Conservation (phyloP, 2,329 filamentous ascomycete genomes). For the Aspergillus oerlinghausenensis region DNA sequence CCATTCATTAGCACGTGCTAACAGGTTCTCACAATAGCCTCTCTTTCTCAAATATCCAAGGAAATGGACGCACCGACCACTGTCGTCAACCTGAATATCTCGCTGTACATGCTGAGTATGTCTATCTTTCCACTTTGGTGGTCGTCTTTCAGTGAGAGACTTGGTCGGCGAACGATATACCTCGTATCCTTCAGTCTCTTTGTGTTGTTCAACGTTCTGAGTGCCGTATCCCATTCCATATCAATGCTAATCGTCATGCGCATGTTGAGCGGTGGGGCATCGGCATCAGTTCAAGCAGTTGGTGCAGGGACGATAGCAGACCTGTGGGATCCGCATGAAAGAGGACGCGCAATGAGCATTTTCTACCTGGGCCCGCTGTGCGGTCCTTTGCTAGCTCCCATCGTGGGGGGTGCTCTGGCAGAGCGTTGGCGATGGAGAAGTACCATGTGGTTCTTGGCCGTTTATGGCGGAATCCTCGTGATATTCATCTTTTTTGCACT, state of each 20-base stretch:
- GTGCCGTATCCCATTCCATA: slow-evolving; percentile 65
- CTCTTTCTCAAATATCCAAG: slow-evolving; percentile 58
- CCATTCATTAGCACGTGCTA: not conserved
- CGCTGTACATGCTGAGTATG: slow-evolving; percentile 79
- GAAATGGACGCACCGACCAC: slow-evolving; percentile 61
- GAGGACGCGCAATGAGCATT: slow-evolving; percentile 74
- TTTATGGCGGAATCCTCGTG: slow-evolving; percentile 56
- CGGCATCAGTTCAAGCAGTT: slow-evolving; percentile 76
- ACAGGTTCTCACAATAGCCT: slow-evolving; percentile 47
- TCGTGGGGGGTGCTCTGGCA: slow-evolving; percentile 70
- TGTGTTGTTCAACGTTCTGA: slow-evolving; percentile 64
- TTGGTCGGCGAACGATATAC: slow-evolving; percentile 73
- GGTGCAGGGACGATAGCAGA: slow-evolving; percentile 80
- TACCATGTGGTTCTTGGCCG: slow-evolving; percentile 71
- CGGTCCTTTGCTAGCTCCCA: slow-evolving; percentile 70
- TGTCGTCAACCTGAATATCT: slow-evolving; percentile 69
- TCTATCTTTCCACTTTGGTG: slow-evolving; percentile 83
- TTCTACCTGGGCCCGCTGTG: slow-evolving; percentile 77
- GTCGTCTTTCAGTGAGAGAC: slow-evolving; percentile 71
- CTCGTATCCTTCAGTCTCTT: slow-evolving; percentile 69
- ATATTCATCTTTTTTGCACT: slow-evolving; percentile 40
- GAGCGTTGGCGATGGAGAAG: slow-evolving; percentile 68
- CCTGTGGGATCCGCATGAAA: slow-evolving; percentile 68
- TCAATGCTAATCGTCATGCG: slow-evolving; percentile 74
- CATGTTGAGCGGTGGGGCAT: slow-evolving; percentile 67